phyloP scores from a whole-genome alignment of 2,329 filamentous ascomycete genomes.

The Colletotrichum limetticola region DNA sequence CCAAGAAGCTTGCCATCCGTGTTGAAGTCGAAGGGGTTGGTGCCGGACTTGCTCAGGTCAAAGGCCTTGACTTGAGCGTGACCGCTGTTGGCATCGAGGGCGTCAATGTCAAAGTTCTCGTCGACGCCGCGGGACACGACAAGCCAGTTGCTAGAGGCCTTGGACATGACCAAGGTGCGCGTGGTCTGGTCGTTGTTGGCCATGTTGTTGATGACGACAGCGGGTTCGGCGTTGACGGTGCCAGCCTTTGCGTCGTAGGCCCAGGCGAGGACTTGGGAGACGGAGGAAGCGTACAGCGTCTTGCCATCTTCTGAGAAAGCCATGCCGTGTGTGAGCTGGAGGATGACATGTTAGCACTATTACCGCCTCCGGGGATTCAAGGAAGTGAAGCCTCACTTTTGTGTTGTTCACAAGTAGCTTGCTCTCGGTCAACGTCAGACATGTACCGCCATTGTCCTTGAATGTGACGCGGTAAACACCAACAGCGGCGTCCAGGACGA shows the following conservation, averaged over 20 bases:
- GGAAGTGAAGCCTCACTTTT: constrained; percentile 42
- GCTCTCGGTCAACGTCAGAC: constrained; percentile 49
- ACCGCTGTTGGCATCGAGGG: constrained; percentile 63
- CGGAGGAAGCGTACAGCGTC: constrained; percentile 67
- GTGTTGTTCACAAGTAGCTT: constrained; percentile 46
- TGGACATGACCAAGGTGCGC: constrained; percentile 73
- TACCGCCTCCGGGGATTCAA: not conserved
- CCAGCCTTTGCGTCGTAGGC: constrained; percentile 67
- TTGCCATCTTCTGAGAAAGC: constrained; percentile 63
- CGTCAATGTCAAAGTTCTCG: constrained; percentile 68
- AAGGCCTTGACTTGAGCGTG: constrained; percentile 75
- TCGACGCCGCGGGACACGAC: constrained; percentile 74
- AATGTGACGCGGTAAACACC: constrained; percentile 55
- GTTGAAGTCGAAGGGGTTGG: constrained; percentile 56
- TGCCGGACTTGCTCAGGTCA: constrained; percentile 48
- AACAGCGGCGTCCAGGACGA: constrained; percentile 55
- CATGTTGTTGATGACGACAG: constrained; percentile 62
- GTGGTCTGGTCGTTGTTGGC: constrained; percentile 70
- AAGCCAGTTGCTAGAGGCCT: constrained; percentile 63
- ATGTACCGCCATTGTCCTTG: constrained; percentile 54
- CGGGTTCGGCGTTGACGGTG: constrained; percentile 57
- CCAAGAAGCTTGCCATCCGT: constrained; percentile 61
- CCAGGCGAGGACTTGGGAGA: constrained; percentile 71
- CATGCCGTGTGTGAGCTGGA: constrained; percentile 66
- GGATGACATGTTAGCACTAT: not conserved